Percentiles rank a stretch among this genome's conserved stretches.
Conservation (phyloP, 2,329 filamentous ascomycete species). For the Paraconiothyrium brasiliense region DNA sequence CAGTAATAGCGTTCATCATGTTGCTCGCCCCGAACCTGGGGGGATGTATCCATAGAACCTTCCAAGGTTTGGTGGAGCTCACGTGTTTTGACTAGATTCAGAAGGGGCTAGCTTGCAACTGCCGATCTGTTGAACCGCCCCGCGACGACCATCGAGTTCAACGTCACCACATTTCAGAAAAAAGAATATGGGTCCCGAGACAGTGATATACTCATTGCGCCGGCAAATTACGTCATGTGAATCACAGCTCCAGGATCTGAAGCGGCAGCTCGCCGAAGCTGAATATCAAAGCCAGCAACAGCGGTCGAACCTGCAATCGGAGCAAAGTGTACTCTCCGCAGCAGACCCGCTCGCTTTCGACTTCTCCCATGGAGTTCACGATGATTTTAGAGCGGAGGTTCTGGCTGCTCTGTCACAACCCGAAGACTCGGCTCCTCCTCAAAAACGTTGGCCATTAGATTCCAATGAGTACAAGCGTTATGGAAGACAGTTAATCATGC, state of each 20-base stretch:
- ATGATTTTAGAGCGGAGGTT: constrained; percentile 55
- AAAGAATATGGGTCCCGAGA: constrained; percentile 32
- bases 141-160: constrained; percentile 8
- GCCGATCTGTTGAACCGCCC: not conserved
- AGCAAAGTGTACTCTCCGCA: constrained; percentile 27
- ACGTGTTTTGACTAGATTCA: not conserved
- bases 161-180: constrained; percentile 5
- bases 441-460: constrained; percentile 70
- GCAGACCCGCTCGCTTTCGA: constrained; percentile 44
- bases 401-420: constrained; percentile 47
- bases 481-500: constrained; percentile 89
- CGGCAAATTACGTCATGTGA: constrained; percentile 56
- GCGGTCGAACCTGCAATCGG: constrained; percentile 29
- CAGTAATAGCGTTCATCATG: no score
- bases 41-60: not conserved
- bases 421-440: constrained; percentile 18
- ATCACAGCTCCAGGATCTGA: constrained; percentile 51
- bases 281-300: constrained; percentile 45
- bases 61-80: not conserved
- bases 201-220: constrained; percentile 50
- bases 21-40: no score
- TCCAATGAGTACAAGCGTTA: constrained; percentile 84
- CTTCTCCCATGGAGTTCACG: constrained; percentile 53
- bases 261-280: constrained; percentile 54
- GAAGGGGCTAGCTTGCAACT: constrained; percentile 7